These are phyloP conservation scores for Populus nigra DNA, from an alignment of 345 rosid species.

Conservation along the genomic window DNA sequence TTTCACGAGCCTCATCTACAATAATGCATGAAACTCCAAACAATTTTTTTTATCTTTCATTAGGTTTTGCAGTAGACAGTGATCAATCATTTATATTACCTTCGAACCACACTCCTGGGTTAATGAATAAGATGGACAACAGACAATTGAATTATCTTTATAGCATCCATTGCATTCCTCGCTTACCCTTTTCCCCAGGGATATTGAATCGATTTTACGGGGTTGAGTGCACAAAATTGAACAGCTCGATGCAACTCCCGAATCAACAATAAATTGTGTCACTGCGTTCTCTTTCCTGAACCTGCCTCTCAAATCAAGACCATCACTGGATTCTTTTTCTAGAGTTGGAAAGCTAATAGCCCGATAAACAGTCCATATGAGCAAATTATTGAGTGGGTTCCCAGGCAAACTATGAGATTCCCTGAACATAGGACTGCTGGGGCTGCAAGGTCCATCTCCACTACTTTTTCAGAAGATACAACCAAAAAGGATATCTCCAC, in stretches of 20 bases:
- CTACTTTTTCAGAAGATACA: constrained; percentile 6
- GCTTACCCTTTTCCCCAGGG: constrained; percentile 67
- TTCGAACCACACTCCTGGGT: constrained; percentile 49
- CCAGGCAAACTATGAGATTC: constrained; percentile 12
- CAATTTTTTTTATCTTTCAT: constrained; percentile 53
- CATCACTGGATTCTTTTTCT: constrained; percentile 17
- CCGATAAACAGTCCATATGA: not conserved
- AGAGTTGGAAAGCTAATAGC: not conserved
- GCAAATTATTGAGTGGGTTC: constrained; percentile 14
- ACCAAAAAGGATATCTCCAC: constrained; percentile 10
- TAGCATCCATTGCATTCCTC: constrained; percentile 76
- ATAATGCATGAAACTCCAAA: constrained; percentile 75
- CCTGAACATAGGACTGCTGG: constrained; percentile 12
- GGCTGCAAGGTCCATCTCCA: constrained; percentile 16
- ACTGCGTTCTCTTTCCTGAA: constrained; percentile 91
- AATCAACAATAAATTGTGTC: constrained; percentile 86
- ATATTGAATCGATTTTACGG: constrained; percentile 75
- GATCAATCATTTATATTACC: constrained; percentile 74
- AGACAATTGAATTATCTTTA: constrained; percentile 44
- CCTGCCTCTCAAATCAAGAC: constrained; percentile 92
- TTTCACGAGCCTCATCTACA: constrained; percentile 92
- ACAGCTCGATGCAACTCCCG: constrained; percentile 53
- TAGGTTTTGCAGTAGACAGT: constrained; percentile 72
- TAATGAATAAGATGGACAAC: constrained; percentile 59
- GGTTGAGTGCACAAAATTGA: constrained; percentile 87